Conservation (phyloP, 1,284 basidiomycete genomes). For the Amylostereum areolatum region DNA sequence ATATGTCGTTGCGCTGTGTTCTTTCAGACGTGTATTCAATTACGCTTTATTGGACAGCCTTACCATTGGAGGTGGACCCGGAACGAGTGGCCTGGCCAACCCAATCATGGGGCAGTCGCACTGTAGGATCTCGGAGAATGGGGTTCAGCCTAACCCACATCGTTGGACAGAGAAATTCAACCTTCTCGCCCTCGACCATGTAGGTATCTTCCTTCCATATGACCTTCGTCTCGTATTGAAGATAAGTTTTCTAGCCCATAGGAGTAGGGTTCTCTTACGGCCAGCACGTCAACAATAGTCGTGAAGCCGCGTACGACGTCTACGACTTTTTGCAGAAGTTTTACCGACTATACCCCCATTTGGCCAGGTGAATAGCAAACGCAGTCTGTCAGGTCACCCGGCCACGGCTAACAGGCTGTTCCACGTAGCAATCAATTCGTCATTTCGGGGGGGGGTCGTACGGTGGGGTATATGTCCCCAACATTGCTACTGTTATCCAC, state of each 20-base stretch:
- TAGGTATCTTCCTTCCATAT: slow-evolving; percentile 8
- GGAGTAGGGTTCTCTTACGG: slow-evolving; percentile 28
- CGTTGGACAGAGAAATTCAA: slow-evolving; percentile 27
- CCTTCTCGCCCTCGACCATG: slow-evolving; percentile 27
- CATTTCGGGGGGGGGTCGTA: slow-evolving; percentile 27
- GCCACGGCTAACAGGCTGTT: background rate
- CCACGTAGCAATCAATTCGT: slow-evolving; percentile 21
- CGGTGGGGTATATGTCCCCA: slow-evolving; percentile 27
- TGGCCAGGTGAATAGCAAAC: slow-evolving; percentile 15
- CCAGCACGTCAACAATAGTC: slow-evolving; percentile 22
- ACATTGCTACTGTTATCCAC: slow-evolving; percentile 29
- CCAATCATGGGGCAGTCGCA: slow-evolving; percentile 23
- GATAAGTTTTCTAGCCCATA: slow-evolving; percentile 21
- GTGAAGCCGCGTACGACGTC: slow-evolving; percentile 24
- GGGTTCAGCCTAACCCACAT: slow-evolving; percentile 18
- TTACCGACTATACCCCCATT: slow-evolving; percentile 22
- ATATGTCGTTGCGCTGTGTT: background rate
- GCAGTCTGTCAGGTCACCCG: background rate
- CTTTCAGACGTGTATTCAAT: background rate
- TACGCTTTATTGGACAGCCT: slow-evolving; percentile 15
- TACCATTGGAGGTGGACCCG: slow-evolving; percentile 27
- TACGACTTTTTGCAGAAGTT: slow-evolving; percentile 31
- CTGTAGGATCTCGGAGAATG: slow-evolving; percentile 19
- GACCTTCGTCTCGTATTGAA: background rate
- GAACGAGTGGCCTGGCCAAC: slow-evolving; percentile 24